Percentiles rank a stretch among this genome's conserved stretches.
Conservation (phyloP, 2,329 filamentous ascomycete species). For the Aspergillus ibericus region DNA sequence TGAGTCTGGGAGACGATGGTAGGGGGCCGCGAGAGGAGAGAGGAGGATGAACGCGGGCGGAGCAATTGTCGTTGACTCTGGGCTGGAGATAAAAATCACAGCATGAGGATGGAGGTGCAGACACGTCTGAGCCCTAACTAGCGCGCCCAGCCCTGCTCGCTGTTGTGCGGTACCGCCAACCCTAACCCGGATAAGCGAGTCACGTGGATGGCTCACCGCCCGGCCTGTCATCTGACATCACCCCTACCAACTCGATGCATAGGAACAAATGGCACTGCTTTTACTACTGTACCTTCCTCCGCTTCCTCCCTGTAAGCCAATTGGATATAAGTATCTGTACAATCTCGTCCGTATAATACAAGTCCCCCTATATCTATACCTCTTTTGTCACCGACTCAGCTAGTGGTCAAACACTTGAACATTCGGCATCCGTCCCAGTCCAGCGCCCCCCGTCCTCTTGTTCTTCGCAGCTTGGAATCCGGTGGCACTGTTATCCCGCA, state of each 20-base stretch:
- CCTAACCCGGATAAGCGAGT: slow-evolving; percentile 35
- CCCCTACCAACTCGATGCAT: too few species aligned
- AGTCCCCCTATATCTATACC: background rate
- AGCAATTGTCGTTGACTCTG: slow-evolving; percentile 43
- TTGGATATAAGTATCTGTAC: too few species aligned
- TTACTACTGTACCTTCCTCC: too few species aligned
- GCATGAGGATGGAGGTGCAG: slow-evolving; percentile 38
- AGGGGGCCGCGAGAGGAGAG: slow-evolving; percentile 23
- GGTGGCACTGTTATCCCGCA: slow-evolving; percentile 65
- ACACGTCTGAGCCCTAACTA: slow-evolving; percentile 30
- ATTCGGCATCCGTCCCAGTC: slow-evolving; percentile 51
- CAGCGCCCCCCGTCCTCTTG: slow-evolving; percentile 38
- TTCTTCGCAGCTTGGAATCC: slow-evolving; percentile 42
- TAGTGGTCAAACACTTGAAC: slow-evolving; percentile 40
- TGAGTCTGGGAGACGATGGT: slow-evolving; percentile 42
- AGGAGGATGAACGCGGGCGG: slow-evolving; percentile 40
- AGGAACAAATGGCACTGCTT: too few species aligned
- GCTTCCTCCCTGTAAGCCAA: too few species aligned
- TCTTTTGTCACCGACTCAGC: slow-evolving; percentile 5
- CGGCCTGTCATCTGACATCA: background rate
- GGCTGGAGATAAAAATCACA: slow-evolving; percentile 40
- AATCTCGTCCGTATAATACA: background rate
- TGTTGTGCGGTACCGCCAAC: slow-evolving; percentile 25
- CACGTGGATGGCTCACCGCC: slow-evolving; percentile 22
- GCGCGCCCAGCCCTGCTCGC: slow-evolving; percentile 17